These are phyloP conservation scores for Paraphaeosphaeria sporulosa DNA, from an alignment of 2,329 filamentous ascomycete species.

Conservation along the genomic window DNA sequence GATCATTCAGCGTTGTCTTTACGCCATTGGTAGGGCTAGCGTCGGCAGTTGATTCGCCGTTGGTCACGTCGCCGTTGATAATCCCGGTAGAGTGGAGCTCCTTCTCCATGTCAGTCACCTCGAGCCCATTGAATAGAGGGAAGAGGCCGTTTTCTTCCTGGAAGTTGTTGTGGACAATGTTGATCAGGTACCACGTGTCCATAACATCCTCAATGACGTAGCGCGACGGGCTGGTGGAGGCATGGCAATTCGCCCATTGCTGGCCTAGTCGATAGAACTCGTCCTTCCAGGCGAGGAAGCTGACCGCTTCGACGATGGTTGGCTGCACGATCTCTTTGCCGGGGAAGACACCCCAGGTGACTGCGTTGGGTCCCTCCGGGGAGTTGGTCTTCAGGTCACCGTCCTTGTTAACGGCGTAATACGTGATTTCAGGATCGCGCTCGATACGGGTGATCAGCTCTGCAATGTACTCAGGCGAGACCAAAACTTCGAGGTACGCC, in stretches of 20 bases:
- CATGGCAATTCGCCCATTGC: slow-evolving; percentile 94
- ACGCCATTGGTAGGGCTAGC: slow-evolving; percentile 2
- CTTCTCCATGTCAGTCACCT: slow-evolving; percentile 70
- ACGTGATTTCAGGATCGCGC: slow-evolving; percentile 82
- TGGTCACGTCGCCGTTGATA: slow-evolving; percentile 20
- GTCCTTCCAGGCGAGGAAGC: slow-evolving; percentile 98
- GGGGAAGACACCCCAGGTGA: slow-evolving; percentile 99
- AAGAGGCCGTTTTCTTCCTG: slow-evolving; percentile 84
- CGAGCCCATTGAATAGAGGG: slow-evolving; percentile 80
- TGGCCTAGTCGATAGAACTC: slow-evolving; percentile 92
- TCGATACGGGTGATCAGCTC: slow-evolving; percentile 82
- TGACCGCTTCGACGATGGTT: slow-evolving; percentile 98
- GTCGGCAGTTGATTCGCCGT: slow-evolving; percentile 18
- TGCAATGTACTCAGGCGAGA: slow-evolving; percentile 79
- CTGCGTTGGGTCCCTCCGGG: slow-evolving; percentile 91
- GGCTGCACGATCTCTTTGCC: slow-evolving; percentile 99
- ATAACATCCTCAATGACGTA: slow-evolving; percentile 83
- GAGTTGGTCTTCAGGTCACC: slow-evolving; percentile 87
- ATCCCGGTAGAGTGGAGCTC: slow-evolving; percentile 31
- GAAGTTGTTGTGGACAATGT: slow-evolving; percentile 99
- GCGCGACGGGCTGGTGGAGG: slow-evolving; percentile 77
- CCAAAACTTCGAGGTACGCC: slow-evolving; percentile 90
- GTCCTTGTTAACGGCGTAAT: slow-evolving; percentile 88
- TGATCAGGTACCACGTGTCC: slow-evolving; percentile 91
- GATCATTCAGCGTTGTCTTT: slow-evolving; percentile 20